Evolutionary conservation across 2,329 filamentous ascomycete species (phyloP).

Genomic region (Zymoseptoria pseudotritici): DNA sequence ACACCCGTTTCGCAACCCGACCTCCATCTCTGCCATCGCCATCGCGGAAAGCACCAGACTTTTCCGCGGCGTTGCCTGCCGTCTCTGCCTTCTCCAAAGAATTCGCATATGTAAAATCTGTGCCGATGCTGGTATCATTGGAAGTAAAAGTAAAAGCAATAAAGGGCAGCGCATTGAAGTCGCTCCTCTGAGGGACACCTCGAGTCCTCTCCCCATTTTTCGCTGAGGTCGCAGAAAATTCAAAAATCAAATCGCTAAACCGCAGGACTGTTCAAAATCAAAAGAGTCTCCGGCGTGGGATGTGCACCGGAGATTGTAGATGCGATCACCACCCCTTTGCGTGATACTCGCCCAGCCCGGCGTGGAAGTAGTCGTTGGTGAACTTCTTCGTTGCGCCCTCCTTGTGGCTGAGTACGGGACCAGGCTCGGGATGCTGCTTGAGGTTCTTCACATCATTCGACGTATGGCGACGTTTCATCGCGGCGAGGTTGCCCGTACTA

Average conservation of each 20-base stretch:
- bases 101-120: slow-evolving; percentile 1
- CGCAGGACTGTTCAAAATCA: slow-evolving; percentile 18
- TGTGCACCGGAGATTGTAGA: background rate
- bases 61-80: background rate
- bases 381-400: slow-evolving; percentile 48
- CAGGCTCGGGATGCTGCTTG: slow-evolving; percentile 66
- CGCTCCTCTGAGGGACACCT: background rate
- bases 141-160: slow-evolving; percentile 7
- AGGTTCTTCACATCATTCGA: slow-evolving; percentile 86
- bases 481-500: slow-evolving; percentile 78
- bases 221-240: slow-evolving; percentile 8
- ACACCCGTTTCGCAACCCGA: background rate
- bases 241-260: slow-evolving; percentile 19
- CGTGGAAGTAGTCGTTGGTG: slow-evolving; percentile 80
- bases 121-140: slow-evolving; percentile 24
- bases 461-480: slow-evolving; percentile 82
- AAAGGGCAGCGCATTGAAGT: background rate
- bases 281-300: background rate
- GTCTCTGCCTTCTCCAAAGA: background rate
- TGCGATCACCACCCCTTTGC: slow-evolving; percentile 67
- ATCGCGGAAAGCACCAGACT: background rate
- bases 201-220: background rate
- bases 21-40: background rate
- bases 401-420: slow-evolving; percentile 39
- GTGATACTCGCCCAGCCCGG: slow-evolving; percentile 77